phyloP scores from a whole-genome alignment of 345 rosid species.

The Eutrema yunnanense region DNA sequence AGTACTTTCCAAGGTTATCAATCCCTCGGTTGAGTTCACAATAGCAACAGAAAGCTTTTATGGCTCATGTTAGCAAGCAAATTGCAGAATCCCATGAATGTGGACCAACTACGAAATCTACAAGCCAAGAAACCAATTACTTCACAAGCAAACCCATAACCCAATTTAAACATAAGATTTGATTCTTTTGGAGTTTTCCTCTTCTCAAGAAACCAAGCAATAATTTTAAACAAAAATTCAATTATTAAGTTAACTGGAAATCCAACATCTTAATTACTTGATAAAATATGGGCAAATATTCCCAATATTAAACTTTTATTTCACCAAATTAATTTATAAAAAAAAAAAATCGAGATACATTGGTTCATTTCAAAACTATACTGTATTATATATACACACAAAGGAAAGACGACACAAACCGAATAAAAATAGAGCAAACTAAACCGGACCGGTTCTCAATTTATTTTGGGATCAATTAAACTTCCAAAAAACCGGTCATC shows the following conservation, averaged over 20 bases:
- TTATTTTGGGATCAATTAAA: constrained; percentile 18
- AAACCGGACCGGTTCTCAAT: constrained; percentile 8
- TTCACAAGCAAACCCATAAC: constrained; percentile 23
- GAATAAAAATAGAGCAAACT: constrained; percentile 3
- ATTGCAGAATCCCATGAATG: constrained; percentile 14
- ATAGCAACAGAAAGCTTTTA: not conserved
- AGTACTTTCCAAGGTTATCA: constrained; percentile 1
- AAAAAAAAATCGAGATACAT: not conserved
- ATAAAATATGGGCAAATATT: not conserved
- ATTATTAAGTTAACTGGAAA: not conserved
- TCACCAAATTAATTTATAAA: not conserved
- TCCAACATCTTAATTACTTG: not conserved
- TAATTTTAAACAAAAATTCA: not conserved
- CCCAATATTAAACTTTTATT: not conserved
- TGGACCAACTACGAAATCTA: constrained; percentile 21
- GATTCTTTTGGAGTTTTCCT: constrained; percentile 18
- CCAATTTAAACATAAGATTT: constrained; percentile 8
- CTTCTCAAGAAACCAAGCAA: constrained; percentile 22
- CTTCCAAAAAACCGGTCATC: constrained; percentile 87
- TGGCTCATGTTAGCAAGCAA: constrained; percentile 17
- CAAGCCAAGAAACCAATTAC: constrained; percentile 30
- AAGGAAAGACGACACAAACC: not conserved
- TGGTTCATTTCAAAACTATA: not conserved
- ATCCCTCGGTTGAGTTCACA: not conserved
- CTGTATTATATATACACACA: not conserved